Conservation (phyloP, 148 eudicot species). For the Chenopodium suecicum region DNA sequence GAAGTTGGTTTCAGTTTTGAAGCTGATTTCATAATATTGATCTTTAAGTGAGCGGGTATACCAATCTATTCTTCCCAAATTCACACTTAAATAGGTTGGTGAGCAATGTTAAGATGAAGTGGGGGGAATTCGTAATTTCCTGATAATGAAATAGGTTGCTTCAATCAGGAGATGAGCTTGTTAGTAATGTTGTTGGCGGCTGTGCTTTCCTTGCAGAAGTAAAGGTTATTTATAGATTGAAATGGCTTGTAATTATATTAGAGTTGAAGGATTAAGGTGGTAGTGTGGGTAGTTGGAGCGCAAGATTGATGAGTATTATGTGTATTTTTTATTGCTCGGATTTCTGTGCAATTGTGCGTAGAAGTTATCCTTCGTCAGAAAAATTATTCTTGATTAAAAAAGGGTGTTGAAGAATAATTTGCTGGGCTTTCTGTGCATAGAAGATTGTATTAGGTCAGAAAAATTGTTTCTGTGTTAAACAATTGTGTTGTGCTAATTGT, state of each 20-base stretch:
- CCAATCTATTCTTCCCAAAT: not conserved
- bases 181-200: not conserved
- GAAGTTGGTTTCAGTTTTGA: not conserved
- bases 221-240: not conserved
- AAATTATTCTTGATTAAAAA: no score
- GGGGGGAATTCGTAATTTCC: not conserved
- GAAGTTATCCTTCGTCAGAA: not conserved
- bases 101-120: not conserved
- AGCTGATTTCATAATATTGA: not conserved
- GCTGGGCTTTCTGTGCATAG: no score
- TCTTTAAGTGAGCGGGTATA: not conserved
- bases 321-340: not conserved
- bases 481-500: no score
- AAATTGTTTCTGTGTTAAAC: no score
- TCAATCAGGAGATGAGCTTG: not conserved
- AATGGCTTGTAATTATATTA: not conserved
- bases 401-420: not conserved
- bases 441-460: no score
- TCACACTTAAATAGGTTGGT: not conserved
- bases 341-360: not conserved
- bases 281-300: not conserved
- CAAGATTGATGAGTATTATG: not conserved
- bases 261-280: not conserved
- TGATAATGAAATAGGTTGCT: not conserved
- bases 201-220: not conserved